A percentile compares a stretch with the other conserved stretches of the same genome.
Evolutionary conservation across 2,329 filamentous ascomycete species (phyloP).

Genomic region (Epichloe scottii): DNA sequence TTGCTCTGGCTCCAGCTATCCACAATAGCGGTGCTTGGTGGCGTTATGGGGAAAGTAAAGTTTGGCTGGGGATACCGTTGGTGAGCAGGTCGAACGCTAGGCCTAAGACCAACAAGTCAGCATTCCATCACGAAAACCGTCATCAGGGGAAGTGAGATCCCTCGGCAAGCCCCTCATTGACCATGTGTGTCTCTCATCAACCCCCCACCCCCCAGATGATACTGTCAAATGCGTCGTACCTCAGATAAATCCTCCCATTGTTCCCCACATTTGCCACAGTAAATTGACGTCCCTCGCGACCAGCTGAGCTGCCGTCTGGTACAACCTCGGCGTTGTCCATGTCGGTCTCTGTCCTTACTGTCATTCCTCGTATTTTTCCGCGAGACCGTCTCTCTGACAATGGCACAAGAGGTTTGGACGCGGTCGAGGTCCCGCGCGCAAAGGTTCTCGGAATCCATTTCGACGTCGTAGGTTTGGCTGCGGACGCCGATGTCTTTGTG

Average conservation of each 20-base stretch:
- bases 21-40: constrained; percentile 36
- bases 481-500: constrained; percentile 6
- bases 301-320: constrained; percentile 48
- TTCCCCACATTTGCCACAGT: constrained; percentile 73
- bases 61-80: constrained; percentile 49
- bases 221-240: constrained; percentile 36
- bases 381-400: constrained; percentile 33
- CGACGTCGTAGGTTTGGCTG: constrained; percentile 5
- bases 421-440: constrained; percentile 10
- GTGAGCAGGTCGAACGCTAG: constrained; percentile 47
- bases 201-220: not conserved
- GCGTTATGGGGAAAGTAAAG: constrained; percentile 48
- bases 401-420: constrained; percentile 29
- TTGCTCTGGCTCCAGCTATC: constrained; percentile 37
- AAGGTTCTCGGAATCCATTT: constrained; percentile 4
- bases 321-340: constrained; percentile 41
- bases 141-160: not conserved
- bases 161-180: not conserved
- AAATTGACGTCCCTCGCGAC: constrained; percentile 59
- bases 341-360: constrained; percentile 40
- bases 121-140: constrained; percentile 5
- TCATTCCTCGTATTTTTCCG: constrained; percentile 24
- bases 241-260: constrained; percentile 71
- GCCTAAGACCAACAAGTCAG: constrained; percentile 28
- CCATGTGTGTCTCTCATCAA: not conserved